phyloP scores from a whole-genome alignment of 2,329 filamentous ascomycete species.

The Xylaria sp. region DNA sequence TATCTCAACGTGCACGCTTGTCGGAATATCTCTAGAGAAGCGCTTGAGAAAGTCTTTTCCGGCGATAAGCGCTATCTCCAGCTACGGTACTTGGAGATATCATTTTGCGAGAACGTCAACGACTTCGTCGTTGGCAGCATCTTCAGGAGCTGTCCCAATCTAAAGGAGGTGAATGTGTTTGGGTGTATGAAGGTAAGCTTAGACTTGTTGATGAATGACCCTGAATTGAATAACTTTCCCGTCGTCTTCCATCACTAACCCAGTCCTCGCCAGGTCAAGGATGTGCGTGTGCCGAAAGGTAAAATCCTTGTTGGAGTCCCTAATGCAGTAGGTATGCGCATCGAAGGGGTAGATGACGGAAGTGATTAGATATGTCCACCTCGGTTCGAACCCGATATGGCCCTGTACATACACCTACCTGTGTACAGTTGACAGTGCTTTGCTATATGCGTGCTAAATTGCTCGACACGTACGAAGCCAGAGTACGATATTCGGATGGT shows the following conservation, averaged over 20 bases:
- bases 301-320: slow-evolving; percentile 51
- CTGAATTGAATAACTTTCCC: background rate
- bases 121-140: slow-evolving; percentile 68
- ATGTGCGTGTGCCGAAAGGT: slow-evolving; percentile 48
- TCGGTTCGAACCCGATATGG: background rate
- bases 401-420: background rate
- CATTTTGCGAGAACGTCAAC: slow-evolving; percentile 73
- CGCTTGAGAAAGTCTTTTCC: slow-evolving; percentile 77
- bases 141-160: slow-evolving; percentile 67
- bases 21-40: slow-evolving; percentile 74
- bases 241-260: slow-evolving; percentile 22
- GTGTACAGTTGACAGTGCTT: background rate
- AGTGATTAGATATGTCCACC: background rate
- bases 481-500: no score
- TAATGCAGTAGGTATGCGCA: slow-evolving; percentile 50
- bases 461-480: background rate
- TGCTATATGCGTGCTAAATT: background rate
- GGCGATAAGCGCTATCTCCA: slow-evolving; percentile 66
- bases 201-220: background rate
- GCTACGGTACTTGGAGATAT: slow-evolving; percentile 75
- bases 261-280: slow-evolving; percentile 38
- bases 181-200: slow-evolving; percentile 66
- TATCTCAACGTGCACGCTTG: slow-evolving; percentile 82
- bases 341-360: slow-evolving; percentile 44
- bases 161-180: slow-evolving; percentile 66